Percentiles rank a stretch among this genome's conserved stretches.
Conservation (phyloP, 495 filamentous ascomycete genomes). For the Neurospora sp. region DNA sequence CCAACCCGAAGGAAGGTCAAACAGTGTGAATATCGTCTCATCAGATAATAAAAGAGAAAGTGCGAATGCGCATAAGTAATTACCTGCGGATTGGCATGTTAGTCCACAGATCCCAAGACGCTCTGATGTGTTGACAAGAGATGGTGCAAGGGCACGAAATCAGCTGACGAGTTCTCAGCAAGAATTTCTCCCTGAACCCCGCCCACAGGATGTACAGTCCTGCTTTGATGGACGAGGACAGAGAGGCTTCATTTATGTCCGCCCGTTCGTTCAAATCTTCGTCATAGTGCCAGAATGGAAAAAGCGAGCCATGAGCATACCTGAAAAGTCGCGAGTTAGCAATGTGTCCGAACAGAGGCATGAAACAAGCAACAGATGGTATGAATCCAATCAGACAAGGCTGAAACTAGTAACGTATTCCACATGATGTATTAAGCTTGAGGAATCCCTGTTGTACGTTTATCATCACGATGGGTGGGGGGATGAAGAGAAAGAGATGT, state of each 20-base stretch:
- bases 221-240: conserved; percentile 53
- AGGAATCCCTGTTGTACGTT: conserved; percentile 87
- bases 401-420: conserved; percentile 79
- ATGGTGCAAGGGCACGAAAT: conserved; percentile 39
- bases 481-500: conserved; percentile 14
- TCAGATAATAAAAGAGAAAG: conserved; percentile 25
- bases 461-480: conserved; percentile 62
- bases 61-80: conserved; percentile 12
- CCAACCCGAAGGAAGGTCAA: conserved; percentile 62
- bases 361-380: conserved; percentile 16
- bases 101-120: conserved; percentile 12
- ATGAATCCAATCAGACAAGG: conserved; percentile 74
- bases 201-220: conserved; percentile 82
- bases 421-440: conserved; percentile 84
- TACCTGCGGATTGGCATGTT: conserved; percentile 37
- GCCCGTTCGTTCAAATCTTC: conserved; percentile 92
- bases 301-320: conserved; percentile 41
- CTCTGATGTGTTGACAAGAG: conserved; percentile 2
- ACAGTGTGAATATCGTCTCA: conserved; percentile 90
- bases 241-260: conserved; percentile 77
- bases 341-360: conserved; percentile 15
- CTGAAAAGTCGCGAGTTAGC: conserved; percentile 39
- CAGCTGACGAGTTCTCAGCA: conserved; percentile 98
- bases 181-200: conserved; percentile 59
- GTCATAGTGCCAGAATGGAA: conserved; percentile 57